These are phyloP conservation scores for Papiliotrema laurentii DNA, from an alignment of 1,284 basidiomycete species.

Conservation along the genomic window DNA sequence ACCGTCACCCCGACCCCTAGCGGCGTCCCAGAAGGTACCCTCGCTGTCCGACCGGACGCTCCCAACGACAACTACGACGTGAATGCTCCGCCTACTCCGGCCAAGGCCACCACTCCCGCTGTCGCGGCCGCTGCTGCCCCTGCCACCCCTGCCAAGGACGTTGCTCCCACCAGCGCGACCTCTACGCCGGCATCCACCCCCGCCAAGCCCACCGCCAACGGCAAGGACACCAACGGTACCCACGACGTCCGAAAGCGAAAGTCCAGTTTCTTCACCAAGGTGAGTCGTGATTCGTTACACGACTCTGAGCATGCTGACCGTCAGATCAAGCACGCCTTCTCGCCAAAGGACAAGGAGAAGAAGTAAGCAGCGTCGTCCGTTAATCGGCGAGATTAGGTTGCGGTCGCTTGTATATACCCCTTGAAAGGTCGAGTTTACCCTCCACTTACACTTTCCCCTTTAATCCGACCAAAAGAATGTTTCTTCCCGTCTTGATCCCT, in stretches of 20 bases:
- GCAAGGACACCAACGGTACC: constrained; percentile 11
- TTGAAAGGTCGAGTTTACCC: too few species aligned
- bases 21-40: background rate
- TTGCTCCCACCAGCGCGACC: constrained; percentile 11
- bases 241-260: constrained; percentile 31
- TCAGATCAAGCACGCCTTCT: constrained; percentile 31
- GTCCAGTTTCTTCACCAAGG: constrained; percentile 39
- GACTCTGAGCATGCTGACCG: background rate
- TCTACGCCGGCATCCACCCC: constrained; percentile 20
- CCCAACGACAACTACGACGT: background rate
- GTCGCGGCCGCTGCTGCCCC: constrained; percentile 9
- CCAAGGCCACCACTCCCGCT: constrained; percentile 8
- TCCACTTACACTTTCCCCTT: too few species aligned
- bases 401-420: background rate
- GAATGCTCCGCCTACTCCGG: constrained; percentile 1
- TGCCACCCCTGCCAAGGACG: constrained; percentile 8
- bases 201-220: constrained; percentile 22
- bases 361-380: too few species aligned
- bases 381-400: too few species aligned
- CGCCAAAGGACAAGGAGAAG: constrained; percentile 31
- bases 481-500: too few species aligned
- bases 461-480: too few species aligned
- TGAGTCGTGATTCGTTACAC: constrained; percentile 5
- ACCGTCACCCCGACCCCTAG: constrained; percentile 5
- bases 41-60: constrained; percentile 4